phyloP scores from a whole-genome alignment of 2,329 filamentous ascomycete genomes.

The Blastomyces gilchristii region DNA sequence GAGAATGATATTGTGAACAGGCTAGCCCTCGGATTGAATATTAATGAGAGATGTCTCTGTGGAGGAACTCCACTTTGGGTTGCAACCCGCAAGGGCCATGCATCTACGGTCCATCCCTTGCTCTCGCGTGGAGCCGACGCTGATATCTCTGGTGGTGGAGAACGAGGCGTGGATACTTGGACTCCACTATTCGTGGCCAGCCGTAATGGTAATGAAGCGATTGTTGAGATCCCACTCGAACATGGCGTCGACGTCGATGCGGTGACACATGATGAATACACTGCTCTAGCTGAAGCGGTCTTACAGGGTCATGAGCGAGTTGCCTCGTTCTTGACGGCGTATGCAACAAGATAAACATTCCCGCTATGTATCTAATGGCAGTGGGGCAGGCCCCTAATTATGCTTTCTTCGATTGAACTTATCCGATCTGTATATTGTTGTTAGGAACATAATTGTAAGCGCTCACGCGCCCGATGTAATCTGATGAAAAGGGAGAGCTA shows the following conservation, averaged over 20 bases:
- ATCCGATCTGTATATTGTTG: too few relatives aligned
- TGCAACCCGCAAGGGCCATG: not conserved
- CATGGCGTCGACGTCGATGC: not conserved
- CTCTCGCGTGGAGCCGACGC: not conserved
- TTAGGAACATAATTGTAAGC: too few relatives aligned
- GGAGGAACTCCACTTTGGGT: conserved; percentile 1
- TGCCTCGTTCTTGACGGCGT: not conserved
- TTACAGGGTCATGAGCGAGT: not conserved
- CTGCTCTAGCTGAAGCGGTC: not conserved
- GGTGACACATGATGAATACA: not conserved
- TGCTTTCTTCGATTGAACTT: too few relatives aligned
- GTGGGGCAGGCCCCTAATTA: too few relatives aligned
- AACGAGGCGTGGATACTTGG: not conserved
- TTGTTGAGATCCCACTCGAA: not conserved
- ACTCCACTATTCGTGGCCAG: not conserved
- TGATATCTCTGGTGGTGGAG: not conserved
- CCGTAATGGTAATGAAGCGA: not conserved
- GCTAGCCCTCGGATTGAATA: not conserved
- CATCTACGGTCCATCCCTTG: not conserved
- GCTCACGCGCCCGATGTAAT: too few relatives aligned
- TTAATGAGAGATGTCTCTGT: not conserved
- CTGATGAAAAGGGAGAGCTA: too few relatives aligned
- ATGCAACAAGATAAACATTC: too few relatives aligned
- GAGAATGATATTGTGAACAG: not conserved
- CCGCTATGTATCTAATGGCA: too few relatives aligned